phyloP scores from a whole-genome alignment of 371 early-diverging fungal species.

The Mortierella sp. region DNA sequence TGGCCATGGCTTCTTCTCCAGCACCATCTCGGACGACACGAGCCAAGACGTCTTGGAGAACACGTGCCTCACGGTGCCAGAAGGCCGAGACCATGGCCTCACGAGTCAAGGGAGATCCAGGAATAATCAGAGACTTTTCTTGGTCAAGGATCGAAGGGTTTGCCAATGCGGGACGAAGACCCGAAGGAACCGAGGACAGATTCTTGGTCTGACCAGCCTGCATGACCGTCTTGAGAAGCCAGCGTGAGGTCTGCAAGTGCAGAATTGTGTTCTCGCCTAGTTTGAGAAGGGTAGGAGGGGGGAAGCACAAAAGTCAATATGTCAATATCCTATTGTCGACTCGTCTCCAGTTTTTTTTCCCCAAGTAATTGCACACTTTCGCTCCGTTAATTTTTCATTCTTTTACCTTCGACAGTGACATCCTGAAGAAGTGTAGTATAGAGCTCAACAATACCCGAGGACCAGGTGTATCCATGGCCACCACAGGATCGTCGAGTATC shows the following conservation, averaged over 20 bases:
- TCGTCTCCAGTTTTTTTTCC: no score
- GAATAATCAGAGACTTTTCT: constrained; percentile 29
- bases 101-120: constrained; percentile 27
- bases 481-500: constrained; percentile 77
- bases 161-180: constrained; percentile 29
- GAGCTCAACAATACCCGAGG: constrained; percentile 65
- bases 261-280: constrained; percentile 66
- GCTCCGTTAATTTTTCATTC: no score
- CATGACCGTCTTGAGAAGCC: constrained; percentile 66
- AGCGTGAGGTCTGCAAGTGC: constrained; percentile 78
- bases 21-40: constrained; percentile 42
- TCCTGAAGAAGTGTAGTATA: constrained; percentile 59
- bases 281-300: not conserved
- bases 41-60: constrained; percentile 45
- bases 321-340: not conserved
- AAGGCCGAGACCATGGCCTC: constrained; percentile 32
- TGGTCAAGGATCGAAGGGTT: constrained; percentile 11
- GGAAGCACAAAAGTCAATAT: no score
- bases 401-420: constrained; percentile 65
- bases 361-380: no score
- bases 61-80: constrained; percentile 52
- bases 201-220: constrained; percentile 35
- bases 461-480: constrained; percentile 79
- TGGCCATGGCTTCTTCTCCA: constrained; percentile 50
- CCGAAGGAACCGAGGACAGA: constrained; percentile 28